phyloP scores from a whole-genome alignment of 805 yeast species.

The Yamadazyma olivae region DNA sequence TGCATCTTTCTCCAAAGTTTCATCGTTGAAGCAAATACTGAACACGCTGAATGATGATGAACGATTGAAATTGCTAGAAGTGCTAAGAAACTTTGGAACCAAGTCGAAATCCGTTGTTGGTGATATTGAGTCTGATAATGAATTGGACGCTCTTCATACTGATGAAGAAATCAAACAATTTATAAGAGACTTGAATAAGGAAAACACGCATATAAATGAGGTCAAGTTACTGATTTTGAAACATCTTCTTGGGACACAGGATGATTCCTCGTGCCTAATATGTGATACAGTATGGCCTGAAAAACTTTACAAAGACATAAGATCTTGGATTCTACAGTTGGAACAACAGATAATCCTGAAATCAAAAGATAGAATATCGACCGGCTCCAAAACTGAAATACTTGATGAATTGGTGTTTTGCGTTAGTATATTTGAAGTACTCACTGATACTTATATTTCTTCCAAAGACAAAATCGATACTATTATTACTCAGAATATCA shows the following conservation, averaged over 20 bases:
- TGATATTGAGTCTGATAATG: background rate
- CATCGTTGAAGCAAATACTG: background rate
- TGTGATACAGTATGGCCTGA: constrained; percentile 39
- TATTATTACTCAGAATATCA: constrained; percentile 16
- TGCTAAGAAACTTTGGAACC: constrained; percentile 20
- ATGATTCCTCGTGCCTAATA: constrained; percentile 24
- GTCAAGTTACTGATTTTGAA: constrained; percentile 23
- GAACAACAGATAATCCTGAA: constrained; percentile 18
- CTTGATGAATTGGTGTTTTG: constrained; percentile 19
- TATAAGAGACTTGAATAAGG: constrained; percentile 2
- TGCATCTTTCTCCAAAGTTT: background rate
- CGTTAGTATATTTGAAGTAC: constrained; percentile 43
- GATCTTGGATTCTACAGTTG: constrained; percentile 31
- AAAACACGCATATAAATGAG: constrained; percentile 10
- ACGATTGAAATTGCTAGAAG: constrained; percentile 30
- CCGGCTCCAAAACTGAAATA: background rate
- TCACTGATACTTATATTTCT: constrained; percentile 41
- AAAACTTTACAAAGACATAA: constrained; percentile 28
- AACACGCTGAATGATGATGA: constrained; percentile 10
- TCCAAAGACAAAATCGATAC: constrained; percentile 24
- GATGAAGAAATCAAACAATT: constrained; percentile 1
- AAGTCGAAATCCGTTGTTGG: constrained; percentile 1
- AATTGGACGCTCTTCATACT: background rate
- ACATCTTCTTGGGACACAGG: constrained; percentile 19
- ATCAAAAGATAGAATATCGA: background rate